These are phyloP conservation scores for Senecio squalidus DNA, from an alignment of 140 eudicot genomes.

Conservation along the genomic window DNA sequence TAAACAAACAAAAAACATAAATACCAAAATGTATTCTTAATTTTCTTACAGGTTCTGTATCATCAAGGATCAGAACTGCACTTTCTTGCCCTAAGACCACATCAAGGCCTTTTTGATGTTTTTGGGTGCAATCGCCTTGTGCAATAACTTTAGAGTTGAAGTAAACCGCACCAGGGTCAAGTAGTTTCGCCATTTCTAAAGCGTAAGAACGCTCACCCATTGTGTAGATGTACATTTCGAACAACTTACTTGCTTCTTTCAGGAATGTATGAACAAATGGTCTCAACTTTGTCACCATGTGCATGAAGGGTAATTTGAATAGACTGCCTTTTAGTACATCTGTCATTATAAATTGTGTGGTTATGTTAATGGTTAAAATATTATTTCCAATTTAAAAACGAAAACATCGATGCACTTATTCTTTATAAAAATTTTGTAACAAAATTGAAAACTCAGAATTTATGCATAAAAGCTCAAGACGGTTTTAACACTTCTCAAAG, in stretches of 20 bases:
- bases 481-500: no score
- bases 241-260: constrained; percentile 41
- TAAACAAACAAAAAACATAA: background rate
- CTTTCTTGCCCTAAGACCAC: constrained; percentile 81
- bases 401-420: background rate
- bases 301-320: constrained; percentile 46
- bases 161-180: constrained; percentile 65
- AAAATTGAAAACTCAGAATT: no score
- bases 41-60: constrained; percentile 64
- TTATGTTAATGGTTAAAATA: background rate
- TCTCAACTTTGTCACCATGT: constrained; percentile 77
- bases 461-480: no score
- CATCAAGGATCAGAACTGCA: constrained; percentile 87
- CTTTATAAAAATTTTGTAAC: background rate
- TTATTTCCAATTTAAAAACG: background rate
- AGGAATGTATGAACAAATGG: constrained; percentile 73
- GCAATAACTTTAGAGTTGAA: constrained; percentile 76
- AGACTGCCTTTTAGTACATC: constrained; percentile 53
- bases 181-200: constrained; percentile 56
- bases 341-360: constrained; percentile 24
- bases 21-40: background rate
- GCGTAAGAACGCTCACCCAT: constrained; percentile 50
- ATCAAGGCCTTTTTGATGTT: constrained; percentile 88
- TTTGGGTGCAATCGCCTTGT: constrained; percentile 65
- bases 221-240: constrained; percentile 11